phyloP scores from a whole-genome alignment of 2,329 filamentous ascomycete species.

The Arachnomyces sp. region DNA sequence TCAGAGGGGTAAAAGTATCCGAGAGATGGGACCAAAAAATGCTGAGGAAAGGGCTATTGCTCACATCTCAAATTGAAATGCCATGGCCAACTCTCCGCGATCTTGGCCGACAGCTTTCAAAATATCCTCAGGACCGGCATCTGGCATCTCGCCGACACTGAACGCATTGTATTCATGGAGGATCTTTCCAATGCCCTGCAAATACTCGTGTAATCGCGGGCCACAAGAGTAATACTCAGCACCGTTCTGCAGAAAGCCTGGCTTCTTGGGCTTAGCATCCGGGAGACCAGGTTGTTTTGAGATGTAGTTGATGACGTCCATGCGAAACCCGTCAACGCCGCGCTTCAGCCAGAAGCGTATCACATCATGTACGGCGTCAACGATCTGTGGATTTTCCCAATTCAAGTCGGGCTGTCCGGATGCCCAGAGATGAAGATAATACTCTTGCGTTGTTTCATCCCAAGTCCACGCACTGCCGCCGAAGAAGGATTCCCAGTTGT shows the following conservation, averaged over 20 bases:
- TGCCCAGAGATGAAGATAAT: slow-evolving; percentile 64
- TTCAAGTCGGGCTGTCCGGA: slow-evolving; percentile 69
- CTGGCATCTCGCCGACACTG: slow-evolving; percentile 36
- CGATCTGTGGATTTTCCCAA: slow-evolving; percentile 61
- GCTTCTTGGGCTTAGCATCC: slow-evolving; percentile 39
- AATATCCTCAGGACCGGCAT: slow-evolving; percentile 17
- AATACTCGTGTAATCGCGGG: slow-evolving; percentile 32
- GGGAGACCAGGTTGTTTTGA: slow-evolving; percentile 51
- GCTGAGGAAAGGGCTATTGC: neutral
- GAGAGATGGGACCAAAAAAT: too few species aligned
- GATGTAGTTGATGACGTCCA: slow-evolving; percentile 62
- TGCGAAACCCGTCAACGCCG: slow-evolving; percentile 63
- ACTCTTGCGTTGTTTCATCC: slow-evolving; percentile 60
- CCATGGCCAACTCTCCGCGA: neutral
- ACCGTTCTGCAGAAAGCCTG: slow-evolving; percentile 40
- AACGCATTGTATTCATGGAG: slow-evolving; percentile 31
- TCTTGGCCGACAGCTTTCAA: neutral
- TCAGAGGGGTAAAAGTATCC: too few species aligned
- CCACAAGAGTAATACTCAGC: slow-evolving; percentile 50
- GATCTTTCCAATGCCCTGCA: slow-evolving; percentile 30
- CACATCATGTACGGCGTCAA: slow-evolving; percentile 58
- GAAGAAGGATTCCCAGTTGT: slow-evolving; percentile 56
- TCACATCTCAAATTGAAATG: neutral
- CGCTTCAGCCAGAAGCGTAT: slow-evolving; percentile 69
- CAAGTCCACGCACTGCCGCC: slow-evolving; percentile 41